These are phyloP conservation scores for Krasilnikovozyma curviuscula DNA, from an alignment of 768 basidiomycete genomes.

Conservation along the genomic window DNA sequence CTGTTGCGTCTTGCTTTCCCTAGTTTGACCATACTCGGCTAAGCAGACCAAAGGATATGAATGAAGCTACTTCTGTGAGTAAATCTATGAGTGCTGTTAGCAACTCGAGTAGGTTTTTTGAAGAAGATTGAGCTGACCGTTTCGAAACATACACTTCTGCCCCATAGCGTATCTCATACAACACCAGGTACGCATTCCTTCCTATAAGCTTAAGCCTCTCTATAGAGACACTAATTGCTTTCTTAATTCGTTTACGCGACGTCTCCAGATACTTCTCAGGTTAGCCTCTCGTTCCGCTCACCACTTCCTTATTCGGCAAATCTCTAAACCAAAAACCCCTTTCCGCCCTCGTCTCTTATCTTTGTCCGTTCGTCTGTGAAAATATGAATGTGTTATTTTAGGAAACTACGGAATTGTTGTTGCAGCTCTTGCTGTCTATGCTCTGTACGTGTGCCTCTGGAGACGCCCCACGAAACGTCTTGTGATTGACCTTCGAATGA, in stretches of 20 bases:
- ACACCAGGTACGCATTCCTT: conserved; percentile 50
- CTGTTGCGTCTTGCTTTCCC: neutral
- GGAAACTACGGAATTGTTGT: conserved; percentile 66
- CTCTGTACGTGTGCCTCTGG: conserved; percentile 39
- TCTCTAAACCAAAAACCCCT: neutral
- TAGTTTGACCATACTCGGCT: conserved; percentile 27
- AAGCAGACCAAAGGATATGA: conserved; percentile 25
- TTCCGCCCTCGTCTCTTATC: neutral
- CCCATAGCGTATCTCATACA: conserved; percentile 70
- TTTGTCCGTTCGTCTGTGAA: neutral
- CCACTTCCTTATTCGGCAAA: too few relatives aligned
- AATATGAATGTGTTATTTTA: neutral
- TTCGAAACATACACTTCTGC: neutral
- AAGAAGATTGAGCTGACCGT: too few relatives aligned
- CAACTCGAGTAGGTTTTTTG: too few relatives aligned
- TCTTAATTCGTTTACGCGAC: conserved; percentile 35
- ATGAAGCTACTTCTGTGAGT: conserved; percentile 24
- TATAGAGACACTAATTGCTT: too few relatives aligned
- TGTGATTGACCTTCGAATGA: neutral
- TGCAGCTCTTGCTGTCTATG: conserved; percentile 60
- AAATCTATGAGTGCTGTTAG: too few relatives aligned
- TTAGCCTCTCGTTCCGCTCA: neutral
- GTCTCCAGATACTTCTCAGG: conserved; percentile 32
- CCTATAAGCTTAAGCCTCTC: too few relatives aligned
- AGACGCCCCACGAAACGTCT: neutral